Conservation (phyloP, 169 alveolate species). For the Eimeria necatrix region DNA sequence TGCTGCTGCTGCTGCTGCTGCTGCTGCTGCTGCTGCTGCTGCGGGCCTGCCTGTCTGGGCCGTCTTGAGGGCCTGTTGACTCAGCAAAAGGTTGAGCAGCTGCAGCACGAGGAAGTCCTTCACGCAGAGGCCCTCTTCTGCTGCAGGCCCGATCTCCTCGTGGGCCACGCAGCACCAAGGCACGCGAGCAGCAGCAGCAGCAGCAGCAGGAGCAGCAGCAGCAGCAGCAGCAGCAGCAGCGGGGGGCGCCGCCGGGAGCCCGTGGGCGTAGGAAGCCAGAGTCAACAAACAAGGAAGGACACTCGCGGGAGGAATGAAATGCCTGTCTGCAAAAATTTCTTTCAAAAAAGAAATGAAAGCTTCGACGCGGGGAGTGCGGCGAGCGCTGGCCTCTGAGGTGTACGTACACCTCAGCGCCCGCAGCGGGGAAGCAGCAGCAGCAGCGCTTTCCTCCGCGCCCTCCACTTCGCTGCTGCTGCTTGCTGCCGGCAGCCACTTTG, state of each 20-base stretch:
- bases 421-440: neutral
- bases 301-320: neutral
- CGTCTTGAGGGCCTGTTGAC: neutral
- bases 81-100: neutral
- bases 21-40: neutral
- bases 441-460: neutral
- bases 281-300: slow-evolving; percentile 4
- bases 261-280: slow-evolving; percentile 21
- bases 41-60: neutral
- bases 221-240: too few relatives aligned
- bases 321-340: neutral
- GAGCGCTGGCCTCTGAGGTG: neutral
- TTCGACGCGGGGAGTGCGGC: neutral
- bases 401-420: neutral
- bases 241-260: slow-evolving; percentile 36
- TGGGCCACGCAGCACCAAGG: slow-evolving; percentile 42
- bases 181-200: too few relatives aligned
- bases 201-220: too few relatives aligned
- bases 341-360: neutral
- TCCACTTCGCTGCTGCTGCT: too few relatives aligned
- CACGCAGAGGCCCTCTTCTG: neutral
- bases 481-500: too few relatives aligned
- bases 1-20: slow-evolving; percentile 5
- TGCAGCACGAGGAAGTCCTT: slow-evolving; percentile 1
- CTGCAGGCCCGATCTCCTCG: neutral